Evolutionary conservation across 768 basidiomycete genomes (phyloP), one percentile per base, ranked within the genome.

Genomic region (Atractiella rhizophila): DNA sequence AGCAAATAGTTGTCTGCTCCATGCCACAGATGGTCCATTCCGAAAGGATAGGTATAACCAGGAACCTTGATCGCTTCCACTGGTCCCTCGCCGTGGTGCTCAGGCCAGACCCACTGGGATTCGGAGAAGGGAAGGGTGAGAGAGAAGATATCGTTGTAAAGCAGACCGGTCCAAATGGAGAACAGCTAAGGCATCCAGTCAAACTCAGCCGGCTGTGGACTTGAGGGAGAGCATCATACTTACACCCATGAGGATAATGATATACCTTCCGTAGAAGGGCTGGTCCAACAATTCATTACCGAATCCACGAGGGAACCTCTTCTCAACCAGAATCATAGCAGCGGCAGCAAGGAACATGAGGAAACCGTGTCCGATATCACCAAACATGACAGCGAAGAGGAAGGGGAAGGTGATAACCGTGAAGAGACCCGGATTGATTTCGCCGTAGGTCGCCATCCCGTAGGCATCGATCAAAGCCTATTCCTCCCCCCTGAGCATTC

Each of bases 71-170:
- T n/a, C n/a, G n/a, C n/a, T n/a, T n/a, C n/a, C n/a, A n/a, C n/a
- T n/a, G n/a, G n/a, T n/a, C n/a, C n/a, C n/a, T n/a, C n/a, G 31
- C 60, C 60, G 28, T 58, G 56, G 2, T 41, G 48, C 16, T 66
- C 63, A 4, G 73, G 68, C 62, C 75, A 82, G n/a, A 65, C 63
- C 85, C 85, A 98, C 20, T 75, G 82, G 16, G 86, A 88, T 40
- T 69, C 66, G 68, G 72, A 94, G 48, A 96, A 57, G 54, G 76
- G 73, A 40, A 96, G 67, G 20, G 79, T 68, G 62, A 79, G 43
- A 20, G 88, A 94, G 64, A 96, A 94, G 54, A 98, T 71, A 59
- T 98, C 91, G 68, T 98, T 98, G 66, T 98, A 98, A 58, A 98
- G 75, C 57, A 94, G 65, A 21, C 91, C 91, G 1, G 88, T 88